phyloP scores from a whole-genome alignment of 2,329 filamentous ascomycete genomes.

The Rosellinia necatrix region DNA sequence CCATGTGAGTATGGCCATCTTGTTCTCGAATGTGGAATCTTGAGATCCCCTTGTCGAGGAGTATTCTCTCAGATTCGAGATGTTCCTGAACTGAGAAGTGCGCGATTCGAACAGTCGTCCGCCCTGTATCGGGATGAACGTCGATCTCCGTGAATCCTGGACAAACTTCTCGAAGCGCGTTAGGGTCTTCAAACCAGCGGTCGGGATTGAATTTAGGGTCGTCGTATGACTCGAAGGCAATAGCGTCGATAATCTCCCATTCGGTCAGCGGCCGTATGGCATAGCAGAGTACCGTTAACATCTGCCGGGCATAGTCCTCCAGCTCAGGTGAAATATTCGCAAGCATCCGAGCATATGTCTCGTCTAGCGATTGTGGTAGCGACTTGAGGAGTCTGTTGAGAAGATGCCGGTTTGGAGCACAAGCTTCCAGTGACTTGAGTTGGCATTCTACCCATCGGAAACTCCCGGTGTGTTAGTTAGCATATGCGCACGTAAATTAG shows the following conservation, averaged over 20 bases:
- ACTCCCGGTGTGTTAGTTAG: conserved; percentile 25
- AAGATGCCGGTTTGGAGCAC: conserved; percentile 22
- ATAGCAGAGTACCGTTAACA: neutral
- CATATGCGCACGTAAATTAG: neutral
- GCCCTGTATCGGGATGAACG: neutral
- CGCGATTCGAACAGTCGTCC: neutral
- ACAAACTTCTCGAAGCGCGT: neutral
- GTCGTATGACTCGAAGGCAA: neutral
- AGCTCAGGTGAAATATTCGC: neutral
- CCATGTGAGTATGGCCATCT: neutral
- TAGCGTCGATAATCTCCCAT: neutral
- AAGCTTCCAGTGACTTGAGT: conserved; percentile 34
- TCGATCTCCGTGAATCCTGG: neutral
- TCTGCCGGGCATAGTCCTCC: neutral
- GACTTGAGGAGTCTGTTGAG: conserved; percentile 39
- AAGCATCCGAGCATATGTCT: conserved; percentile 44
- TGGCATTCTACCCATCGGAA: conserved; percentile 46
- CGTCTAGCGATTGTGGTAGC: conserved; percentile 41
- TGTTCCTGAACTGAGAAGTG: neutral
- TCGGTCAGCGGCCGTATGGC: neutral
- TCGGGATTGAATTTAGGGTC: neutral
- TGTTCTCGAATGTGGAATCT: neutral
- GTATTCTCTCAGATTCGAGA: neutral
- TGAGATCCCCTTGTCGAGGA: neutral
- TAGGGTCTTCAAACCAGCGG: neutral